Percentiles rank a stretch among this genome's conserved stretches.
Conservation (phyloP, 768 basidiomycete genomes). For the Pisolithus albus region DNA sequence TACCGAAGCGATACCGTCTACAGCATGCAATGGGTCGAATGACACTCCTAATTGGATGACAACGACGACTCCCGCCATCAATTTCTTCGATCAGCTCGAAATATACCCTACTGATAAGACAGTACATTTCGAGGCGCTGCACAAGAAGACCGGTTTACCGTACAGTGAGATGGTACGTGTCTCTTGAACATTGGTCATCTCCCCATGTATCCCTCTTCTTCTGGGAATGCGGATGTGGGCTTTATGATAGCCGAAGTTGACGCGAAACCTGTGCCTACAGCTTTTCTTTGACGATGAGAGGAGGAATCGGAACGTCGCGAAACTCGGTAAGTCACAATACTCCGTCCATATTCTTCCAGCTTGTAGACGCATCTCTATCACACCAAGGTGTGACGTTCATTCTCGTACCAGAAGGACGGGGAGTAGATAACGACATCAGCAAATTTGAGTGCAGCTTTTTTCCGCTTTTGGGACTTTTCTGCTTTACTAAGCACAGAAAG, state of each 20-base stretch:
- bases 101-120: constrained; percentile 82
- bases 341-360: background rate
- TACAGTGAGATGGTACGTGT: constrained; percentile 64
- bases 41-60: constrained; percentile 16
- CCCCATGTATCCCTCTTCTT: constrained; percentile 21
- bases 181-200: background rate
- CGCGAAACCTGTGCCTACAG: constrained; percentile 20
- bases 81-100: constrained; percentile 64
- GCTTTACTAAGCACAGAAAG: too few species aligned
- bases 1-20: background rate
- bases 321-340: constrained; percentile 38
- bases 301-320: constrained; percentile 48
- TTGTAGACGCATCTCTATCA: background rate
- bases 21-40: constrained; percentile 7
- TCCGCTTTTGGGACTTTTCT: too few species aligned
- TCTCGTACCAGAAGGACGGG: constrained; percentile 59
- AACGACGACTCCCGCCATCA: constrained; percentile 35
- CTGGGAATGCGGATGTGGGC: background rate
- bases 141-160: constrained; percentile 66
- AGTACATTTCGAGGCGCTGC: constrained; percentile 69
- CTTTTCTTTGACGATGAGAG: constrained; percentile 70
- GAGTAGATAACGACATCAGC: constrained; percentile 39
- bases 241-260: background rate
- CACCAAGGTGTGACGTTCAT: constrained; percentile 71
- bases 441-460: too few species aligned